Percentiles rank a stretch among this genome's conserved stretches.
Conservation (phyloP, 371 early-diverging fungal genomes). For the Mucor irregularis region DNA sequence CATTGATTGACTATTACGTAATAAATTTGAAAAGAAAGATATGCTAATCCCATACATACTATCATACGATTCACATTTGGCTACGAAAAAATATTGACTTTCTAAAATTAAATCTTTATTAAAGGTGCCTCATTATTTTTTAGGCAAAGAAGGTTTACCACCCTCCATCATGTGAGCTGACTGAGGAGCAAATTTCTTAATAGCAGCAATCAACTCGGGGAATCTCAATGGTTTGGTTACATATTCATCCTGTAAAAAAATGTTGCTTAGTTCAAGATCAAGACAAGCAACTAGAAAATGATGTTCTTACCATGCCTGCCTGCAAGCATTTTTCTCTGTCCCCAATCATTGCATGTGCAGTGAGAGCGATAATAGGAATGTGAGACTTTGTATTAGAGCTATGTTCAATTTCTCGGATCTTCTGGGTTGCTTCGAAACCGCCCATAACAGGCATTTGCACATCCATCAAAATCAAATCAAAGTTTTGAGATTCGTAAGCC, state of each 20-base stretch:
- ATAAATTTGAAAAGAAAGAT: too few relatives aligned
- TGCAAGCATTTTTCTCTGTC: conserved; percentile 76
- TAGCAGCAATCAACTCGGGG: conserved; percentile 63
- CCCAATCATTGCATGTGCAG: conserved; percentile 82
- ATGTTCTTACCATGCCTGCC: conserved; percentile 73
- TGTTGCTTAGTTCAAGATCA: not conserved
- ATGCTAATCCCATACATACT: too few relatives aligned
- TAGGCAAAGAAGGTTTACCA: not conserved
- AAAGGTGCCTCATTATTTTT: not conserved
- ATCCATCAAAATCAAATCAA: conserved; percentile 80
- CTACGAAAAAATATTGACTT: not conserved
- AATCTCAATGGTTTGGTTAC: conserved; percentile 72
- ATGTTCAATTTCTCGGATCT: conserved; percentile 67
- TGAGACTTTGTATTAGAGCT: conserved; percentile 43
- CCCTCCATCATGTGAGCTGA: conserved; percentile 21
- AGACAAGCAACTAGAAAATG: not conserved
- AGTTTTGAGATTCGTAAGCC: conserved; percentile 56
- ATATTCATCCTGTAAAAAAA: conserved; percentile 60
- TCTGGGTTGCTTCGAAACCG: conserved; percentile 75
- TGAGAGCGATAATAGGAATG: conserved; percentile 76
- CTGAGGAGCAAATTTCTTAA: conserved; percentile 57
- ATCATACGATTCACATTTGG: too few relatives aligned
- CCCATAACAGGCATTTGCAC: conserved; percentile 81
- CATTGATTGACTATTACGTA: too few relatives aligned
- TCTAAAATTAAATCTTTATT: not conserved